phyloP scores from a whole-genome alignment of 1,284 basidiomycete genomes.

The Schizophyllum amplum region DNA sequence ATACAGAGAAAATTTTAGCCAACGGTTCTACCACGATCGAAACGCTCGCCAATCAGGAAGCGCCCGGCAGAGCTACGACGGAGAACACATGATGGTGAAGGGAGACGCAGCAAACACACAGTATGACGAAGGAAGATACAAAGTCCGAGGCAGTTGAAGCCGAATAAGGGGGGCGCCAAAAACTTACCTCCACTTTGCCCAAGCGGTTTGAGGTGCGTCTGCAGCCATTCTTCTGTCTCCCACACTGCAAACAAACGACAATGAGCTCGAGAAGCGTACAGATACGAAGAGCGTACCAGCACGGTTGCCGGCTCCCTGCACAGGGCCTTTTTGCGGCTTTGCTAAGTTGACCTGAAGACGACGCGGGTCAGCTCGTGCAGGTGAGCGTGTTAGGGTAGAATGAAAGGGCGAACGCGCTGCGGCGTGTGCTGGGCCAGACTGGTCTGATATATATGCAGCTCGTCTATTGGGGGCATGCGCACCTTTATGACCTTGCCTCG shows the following conservation, averaged over 20 bases:
- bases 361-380: background rate
- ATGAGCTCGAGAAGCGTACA: conserved; percentile 5
- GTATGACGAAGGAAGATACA: too few relatives aligned
- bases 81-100: conserved; percentile 6
- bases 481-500: conserved; percentile 64
- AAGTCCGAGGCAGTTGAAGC: too few relatives aligned
- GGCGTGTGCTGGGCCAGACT: too few relatives aligned
- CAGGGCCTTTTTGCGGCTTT: conserved; percentile 57
- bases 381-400: too few relatives aligned
- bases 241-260: conserved; percentile 45
- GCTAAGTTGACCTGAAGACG: conserved; percentile 48
- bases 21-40: background rate
- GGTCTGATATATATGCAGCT: too few relatives aligned
- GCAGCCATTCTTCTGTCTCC: conserved; percentile 82
- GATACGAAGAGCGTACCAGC: conserved; percentile 45
- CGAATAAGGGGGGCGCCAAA: too few relatives aligned
- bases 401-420: too few relatives aligned
- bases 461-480: too few relatives aligned
- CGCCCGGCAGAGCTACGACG: conserved; percentile 5
- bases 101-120: too few relatives aligned
- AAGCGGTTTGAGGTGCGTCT: conserved; percentile 64
- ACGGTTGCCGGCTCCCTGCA: conserved; percentile 61
- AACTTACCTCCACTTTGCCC: conserved; percentile 58
- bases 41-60: background rate
- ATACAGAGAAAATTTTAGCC: background rate